Evolutionary conservation across 2,329 filamentous ascomycete species (phyloP).

Genomic region (Aspergillus brasiliensis): DNA sequence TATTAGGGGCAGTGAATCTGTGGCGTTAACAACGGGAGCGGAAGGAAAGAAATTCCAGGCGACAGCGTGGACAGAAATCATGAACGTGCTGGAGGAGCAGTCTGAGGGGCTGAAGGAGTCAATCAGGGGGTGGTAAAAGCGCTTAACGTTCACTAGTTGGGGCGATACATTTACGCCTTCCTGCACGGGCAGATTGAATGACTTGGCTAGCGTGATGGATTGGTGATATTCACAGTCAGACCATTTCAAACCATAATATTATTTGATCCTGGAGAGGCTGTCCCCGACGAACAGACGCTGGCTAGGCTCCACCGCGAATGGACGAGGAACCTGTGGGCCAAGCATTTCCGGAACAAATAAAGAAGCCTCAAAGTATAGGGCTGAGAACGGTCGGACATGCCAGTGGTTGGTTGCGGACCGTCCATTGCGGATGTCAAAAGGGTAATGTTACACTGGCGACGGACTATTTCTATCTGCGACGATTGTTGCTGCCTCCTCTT

Average conservation of each 20-base stretch:
- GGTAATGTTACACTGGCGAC: background rate
- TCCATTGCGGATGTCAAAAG: background rate
- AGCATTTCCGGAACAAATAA: constrained; percentile 1
- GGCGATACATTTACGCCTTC: background rate
- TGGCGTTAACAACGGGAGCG: constrained; percentile 32
- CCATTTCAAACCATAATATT: background rate
- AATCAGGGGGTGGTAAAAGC: constrained; percentile 6
- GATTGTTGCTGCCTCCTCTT: background rate
- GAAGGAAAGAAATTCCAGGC: constrained; percentile 40
- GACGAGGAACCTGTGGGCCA: constrained; percentile 12
- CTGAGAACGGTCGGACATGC: background rate
- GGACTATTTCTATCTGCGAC: background rate
- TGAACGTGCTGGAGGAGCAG: constrained; percentile 33
- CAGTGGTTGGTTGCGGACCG: background rate
- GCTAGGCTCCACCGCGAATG: constrained; percentile 4
- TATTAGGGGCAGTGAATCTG: constrained; percentile 32
- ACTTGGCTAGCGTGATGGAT: background rate
- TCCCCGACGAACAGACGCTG: background rate
- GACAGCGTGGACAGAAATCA: constrained; percentile 46
- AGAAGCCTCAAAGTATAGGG: constrained; percentile 1
- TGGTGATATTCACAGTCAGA: background rate
- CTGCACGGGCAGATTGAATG: background rate
- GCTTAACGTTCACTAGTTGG: background rate
- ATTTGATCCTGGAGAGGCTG: background rate
- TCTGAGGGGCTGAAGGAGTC: constrained; percentile 23